Conservation (phyloP, 352 stramenopile species). For the Phytophthora fragariaefolia region DNA sequence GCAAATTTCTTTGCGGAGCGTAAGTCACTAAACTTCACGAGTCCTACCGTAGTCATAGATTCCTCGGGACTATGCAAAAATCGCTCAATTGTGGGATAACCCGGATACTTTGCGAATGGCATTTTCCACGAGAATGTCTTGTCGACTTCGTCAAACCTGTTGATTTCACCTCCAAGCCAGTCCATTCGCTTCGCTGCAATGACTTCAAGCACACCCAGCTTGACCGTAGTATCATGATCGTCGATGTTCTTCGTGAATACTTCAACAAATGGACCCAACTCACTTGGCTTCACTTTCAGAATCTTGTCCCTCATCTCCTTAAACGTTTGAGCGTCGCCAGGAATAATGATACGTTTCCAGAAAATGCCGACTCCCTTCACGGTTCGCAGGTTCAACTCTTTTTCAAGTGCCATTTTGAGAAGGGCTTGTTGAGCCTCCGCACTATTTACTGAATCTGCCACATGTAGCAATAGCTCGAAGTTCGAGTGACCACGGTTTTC, state of each 20-base stretch:
- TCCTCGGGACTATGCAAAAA: constrained; percentile 13
- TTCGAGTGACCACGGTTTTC: not conserved
- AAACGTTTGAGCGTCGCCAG: not conserved
- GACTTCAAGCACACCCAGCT: not conserved
- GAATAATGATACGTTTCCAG: not conserved
- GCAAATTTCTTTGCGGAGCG: not conserved
- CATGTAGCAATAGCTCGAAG: constrained; percentile 3
- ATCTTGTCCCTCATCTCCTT: not conserved
- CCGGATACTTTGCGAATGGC: constrained; percentile 3
- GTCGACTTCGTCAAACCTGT: constrained; percentile 5
- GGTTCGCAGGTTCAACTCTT: not conserved
- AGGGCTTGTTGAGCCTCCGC: not conserved
- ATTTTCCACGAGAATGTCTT: constrained; percentile 28
- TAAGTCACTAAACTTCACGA: not conserved
- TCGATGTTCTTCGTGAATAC: not conserved
- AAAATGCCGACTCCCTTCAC: not conserved
- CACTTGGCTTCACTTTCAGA: not conserved
- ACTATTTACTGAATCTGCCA: not conserved
- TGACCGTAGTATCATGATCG: not conserved
- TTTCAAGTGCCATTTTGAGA: not conserved
- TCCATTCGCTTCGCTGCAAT: constrained; percentile 1
- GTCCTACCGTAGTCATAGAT: not conserved
- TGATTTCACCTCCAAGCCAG: constrained; percentile 6
- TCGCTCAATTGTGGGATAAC: constrained; percentile 1
- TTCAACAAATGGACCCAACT: not conserved